These are phyloP conservation scores for Emiliania huxleyi DNA, from an alignment of 78 protist species.

Conservation along the genomic window DNA sequence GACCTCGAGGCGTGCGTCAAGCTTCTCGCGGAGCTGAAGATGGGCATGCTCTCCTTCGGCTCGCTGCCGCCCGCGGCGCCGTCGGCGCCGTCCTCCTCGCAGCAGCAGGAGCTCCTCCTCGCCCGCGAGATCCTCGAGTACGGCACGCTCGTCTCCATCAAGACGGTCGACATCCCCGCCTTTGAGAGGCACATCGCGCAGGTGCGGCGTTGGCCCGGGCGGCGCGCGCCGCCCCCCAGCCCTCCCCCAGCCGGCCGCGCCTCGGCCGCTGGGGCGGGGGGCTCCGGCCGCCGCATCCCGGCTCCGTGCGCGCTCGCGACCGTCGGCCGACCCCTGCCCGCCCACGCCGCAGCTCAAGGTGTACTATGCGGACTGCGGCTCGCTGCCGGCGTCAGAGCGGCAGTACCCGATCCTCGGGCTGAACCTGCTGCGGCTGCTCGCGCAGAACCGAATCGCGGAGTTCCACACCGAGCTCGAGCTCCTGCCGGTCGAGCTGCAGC, in stretches of 20 bases:
- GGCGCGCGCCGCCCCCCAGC: no score
- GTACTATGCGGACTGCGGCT: slow-evolving; percentile 40
- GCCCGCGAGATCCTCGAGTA: slow-evolving; percentile 41
- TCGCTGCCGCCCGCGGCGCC: not conserved
- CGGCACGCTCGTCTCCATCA: slow-evolving; percentile 20
- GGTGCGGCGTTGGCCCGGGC: no score
- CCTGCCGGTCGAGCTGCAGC: not conserved
- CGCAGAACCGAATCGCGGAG: slow-evolving; percentile 50
- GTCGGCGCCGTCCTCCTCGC: not conserved
- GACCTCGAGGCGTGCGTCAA: not conserved
- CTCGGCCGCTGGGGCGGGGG: no score
- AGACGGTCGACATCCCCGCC: slow-evolving; percentile 27
- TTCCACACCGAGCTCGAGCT: slow-evolving; percentile 73
- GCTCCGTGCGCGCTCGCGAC: no score
- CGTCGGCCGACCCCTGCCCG: no score
- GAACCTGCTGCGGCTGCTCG: slow-evolving; percentile 70
- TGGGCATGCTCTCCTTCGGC: not conserved
- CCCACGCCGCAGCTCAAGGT: slow-evolving; percentile 50
- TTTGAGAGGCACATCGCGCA: slow-evolving; percentile 56
- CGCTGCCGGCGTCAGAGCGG: not conserved
- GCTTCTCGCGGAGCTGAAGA: not conserved
- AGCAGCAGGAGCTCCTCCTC: not conserved
- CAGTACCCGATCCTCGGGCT: slow-evolving; percentile 56
- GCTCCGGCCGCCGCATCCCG: no score
- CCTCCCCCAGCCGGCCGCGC: no score